Base-by-base conservation (phyloP, 768 basidiomycete species). In the Mycena pura region DNA sequence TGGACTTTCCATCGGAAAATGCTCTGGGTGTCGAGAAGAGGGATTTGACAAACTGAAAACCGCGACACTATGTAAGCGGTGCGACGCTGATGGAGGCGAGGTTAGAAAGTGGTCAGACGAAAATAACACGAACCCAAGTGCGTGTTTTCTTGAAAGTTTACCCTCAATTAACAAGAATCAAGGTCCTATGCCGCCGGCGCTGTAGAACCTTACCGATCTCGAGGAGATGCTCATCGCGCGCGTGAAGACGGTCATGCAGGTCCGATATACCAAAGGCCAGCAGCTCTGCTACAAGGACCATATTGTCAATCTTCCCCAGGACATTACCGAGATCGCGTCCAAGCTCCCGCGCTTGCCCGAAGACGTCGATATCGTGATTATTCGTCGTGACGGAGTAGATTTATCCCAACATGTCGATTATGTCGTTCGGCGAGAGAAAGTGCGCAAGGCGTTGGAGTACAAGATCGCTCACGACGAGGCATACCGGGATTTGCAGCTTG, bases 401-500 rank as follows among this genome's bases (percentile, higher is more conserved):
- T 19, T 49, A 4, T 6, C 10, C 17, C 25, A 29, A 13, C 48
- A 49, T 31, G 48, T 49, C 27, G 48, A 49, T 22, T 36, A 31
- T 19, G 32, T 49, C n/a, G 48, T 49, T 22, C 53, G 52, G 3
- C n/a, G 60, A 21, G 52, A 55, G 15, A 64, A 61, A 34, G 63
- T 64, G 1, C 45, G 52, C 1, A 31, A 19, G 4, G 63, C 63
- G 5, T 40, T 64, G 17, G 31, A 24, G 8, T 59, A 64, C 46
- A 64, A 64, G 41, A 64, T 64, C 19, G 38, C 31, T 11, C 50
- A 59, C 31, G 53, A 64, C 27, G 58, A 58, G 3, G n/a, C 19
- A 6, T 64, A 64, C 22, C 28, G 29, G 2, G 51, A 60, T 21
- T 46, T 64, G 2, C 24, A 21, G 5, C 50, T 40, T 10, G 57